Evolutionary conservation across 176 grass and related monocot genomes (phyloP), one percentile per base, ranked within the genome.

Genomic region (Aegilops speltoides): DNA sequence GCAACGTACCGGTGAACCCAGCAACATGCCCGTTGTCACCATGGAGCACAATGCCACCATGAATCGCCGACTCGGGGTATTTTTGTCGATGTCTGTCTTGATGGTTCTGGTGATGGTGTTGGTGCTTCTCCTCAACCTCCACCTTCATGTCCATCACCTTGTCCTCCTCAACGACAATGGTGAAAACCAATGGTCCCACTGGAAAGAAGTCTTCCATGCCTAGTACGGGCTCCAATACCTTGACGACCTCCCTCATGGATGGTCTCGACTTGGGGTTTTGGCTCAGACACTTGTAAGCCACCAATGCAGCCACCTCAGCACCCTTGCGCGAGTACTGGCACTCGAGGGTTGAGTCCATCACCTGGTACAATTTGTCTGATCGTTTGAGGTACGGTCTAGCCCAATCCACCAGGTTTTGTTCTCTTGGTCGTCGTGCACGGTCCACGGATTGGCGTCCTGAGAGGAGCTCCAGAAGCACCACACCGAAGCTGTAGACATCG

Each of bases 241-340:
- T 77, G 0, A 98, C 89, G 6, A 98, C 89, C 50, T 93, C 93
- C 37, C 43, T 84, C 96, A 98, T 98, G 0, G 84, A 82, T 29
- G 96, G 96, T 73, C 93, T 90, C 4, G 89, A 93, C 62, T 92
- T 98, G 0, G 95, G 89, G 29, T 83, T 92, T 43, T 86, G 87
- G 73, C 93, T 95, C 1, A 98, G 75, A 85, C 96, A 98, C 84
- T 90, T 92, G 84, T 98, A 98, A 0, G 96, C 91, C 68, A 98
- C 89, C 25, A 84, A 5, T 1, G 96, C 91, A 1, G 91, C 96
- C 50, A 78, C 91, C 59, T 95, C 82, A 2, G 89, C 64, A 7
- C 93, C 96, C 64, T 87, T 92, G 82, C 40, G 73, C 0, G 96
- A 98, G 78, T 94, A 98, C 10, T 90, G 91, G 6, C 88, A 87